Evolutionary conservation across 495 filamentous ascomycete species (phyloP).

Genomic region (Penicillium ucsense): DNA sequence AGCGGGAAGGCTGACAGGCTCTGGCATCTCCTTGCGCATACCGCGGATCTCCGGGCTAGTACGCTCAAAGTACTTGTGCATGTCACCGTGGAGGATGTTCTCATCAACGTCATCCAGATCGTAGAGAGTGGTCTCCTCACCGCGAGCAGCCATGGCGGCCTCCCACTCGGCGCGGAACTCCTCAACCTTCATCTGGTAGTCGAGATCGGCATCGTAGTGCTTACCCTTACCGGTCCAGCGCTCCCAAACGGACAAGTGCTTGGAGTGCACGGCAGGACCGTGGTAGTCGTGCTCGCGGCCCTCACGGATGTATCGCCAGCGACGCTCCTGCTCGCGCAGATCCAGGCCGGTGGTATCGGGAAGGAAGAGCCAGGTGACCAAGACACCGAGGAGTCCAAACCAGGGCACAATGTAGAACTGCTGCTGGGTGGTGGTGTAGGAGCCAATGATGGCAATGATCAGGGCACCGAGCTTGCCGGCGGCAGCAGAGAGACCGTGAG

Average conservation of each 20-base stretch:
- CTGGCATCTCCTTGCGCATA: slow-evolving; percentile 19
- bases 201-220: slow-evolving; percentile 65
- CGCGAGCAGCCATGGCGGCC: slow-evolving; percentile 28
- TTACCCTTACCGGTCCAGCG: slow-evolving; percentile 58
- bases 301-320: slow-evolving; percentile 67
- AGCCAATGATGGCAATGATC: slow-evolving; percentile 69
- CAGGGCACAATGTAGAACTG: slow-evolving; percentile 84
- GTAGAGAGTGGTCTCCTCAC: slow-evolving; percentile 32
- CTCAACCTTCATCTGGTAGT: slow-evolving; percentile 66
- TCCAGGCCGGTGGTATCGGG: slow-evolving; percentile 88
- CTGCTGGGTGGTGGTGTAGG: slow-evolving; percentile 64
- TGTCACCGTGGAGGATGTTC: slow-evolving; percentile 24
- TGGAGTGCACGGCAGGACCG: slow-evolving; percentile 73
- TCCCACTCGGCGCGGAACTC: slow-evolving; percentile 66
- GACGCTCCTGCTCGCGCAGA: slow-evolving; percentile 84
- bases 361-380: slow-evolving; percentile 71
- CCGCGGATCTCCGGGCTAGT: slow-evolving; percentile 35
- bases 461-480: slow-evolving; percentile 75
- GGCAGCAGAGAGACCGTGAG: slow-evolving; percentile 80
- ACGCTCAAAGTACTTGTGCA: slow-evolving; percentile 37
- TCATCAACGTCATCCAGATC: slow-evolving; percentile 3
- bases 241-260: slow-evolving; percentile 67
- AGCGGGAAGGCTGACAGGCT: slow-evolving; percentile 8
- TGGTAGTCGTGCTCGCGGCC: slow-evolving; percentile 72
- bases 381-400: slow-evolving; percentile 74